Conservation (phyloP, 768 basidiomycete species). For the Porpolomopsis calyptriformis region DNA sequence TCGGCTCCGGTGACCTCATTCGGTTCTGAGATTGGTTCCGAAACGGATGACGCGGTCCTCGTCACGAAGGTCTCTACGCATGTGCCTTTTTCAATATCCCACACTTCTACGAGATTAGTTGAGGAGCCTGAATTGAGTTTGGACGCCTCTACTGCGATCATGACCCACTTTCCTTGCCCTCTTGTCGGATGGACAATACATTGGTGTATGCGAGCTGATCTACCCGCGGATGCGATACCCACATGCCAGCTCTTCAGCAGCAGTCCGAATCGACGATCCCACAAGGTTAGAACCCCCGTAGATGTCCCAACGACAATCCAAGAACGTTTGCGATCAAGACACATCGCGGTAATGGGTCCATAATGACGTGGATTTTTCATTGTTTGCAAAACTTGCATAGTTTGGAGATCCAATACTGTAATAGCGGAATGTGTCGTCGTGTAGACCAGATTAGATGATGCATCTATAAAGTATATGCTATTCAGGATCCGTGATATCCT, state of each 20-base stretch:
- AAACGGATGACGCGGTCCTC: constrained; percentile 32
- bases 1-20: constrained; percentile 41
- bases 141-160: constrained; percentile 64
- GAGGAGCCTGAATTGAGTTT: constrained; percentile 33
- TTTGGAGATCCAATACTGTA: constrained; percentile 70
- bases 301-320: constrained; percentile 90
- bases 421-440: constrained; percentile 76
- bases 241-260: constrained; percentile 82
- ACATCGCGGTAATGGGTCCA: constrained; percentile 79
- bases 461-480: constrained; percentile 31
- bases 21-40: constrained; percentile 44
- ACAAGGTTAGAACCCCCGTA: constrained; percentile 74
- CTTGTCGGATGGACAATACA: constrained; percentile 76
- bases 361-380: constrained; percentile 80
- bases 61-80: constrained; percentile 75
- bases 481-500: too few relatives aligned
- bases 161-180: constrained; percentile 82
- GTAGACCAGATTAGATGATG: constrained; percentile 73
- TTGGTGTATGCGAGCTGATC: constrained; percentile 55
- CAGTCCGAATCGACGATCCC: constrained; percentile 93
- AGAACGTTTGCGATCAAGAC: constrained; percentile 70
- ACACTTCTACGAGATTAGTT: constrained; percentile 66
- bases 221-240: constrained; percentile 41
- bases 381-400: constrained; percentile 64
- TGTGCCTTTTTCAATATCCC: constrained; percentile 78